Percentiles rank a stretch among this genome's conserved stretches.
Evolutionary conservation across 345 rosid genomes (phyloP).

Genomic region (Brassica napus): DNA sequence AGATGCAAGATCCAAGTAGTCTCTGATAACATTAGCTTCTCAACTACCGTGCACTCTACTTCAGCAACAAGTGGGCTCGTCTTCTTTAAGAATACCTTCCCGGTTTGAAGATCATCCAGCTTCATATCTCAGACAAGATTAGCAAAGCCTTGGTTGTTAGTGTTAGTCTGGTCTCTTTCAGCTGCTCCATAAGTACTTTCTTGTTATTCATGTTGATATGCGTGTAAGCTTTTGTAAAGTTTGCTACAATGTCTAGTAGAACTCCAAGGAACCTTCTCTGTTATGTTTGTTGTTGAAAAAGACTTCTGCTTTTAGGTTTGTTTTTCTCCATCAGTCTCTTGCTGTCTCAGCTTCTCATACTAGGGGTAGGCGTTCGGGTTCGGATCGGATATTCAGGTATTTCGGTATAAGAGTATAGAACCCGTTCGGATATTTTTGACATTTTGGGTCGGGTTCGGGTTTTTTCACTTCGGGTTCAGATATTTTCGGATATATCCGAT

Average conservation of each 20-base stretch:
- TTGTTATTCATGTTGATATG: constrained; percentile 8
- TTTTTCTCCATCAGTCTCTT: background rate
- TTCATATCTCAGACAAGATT: background rate
- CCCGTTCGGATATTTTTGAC: too few relatives aligned
- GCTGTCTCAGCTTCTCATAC: background rate
- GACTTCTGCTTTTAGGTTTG: background rate
- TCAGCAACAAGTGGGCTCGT: constrained; percentile 1
- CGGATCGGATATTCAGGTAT: too few relatives aligned
- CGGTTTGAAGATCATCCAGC: background rate
- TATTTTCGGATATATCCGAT: too few relatives aligned
- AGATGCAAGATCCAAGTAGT: constrained; percentile 30
- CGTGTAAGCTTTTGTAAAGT: background rate
- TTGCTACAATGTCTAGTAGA: background rate
- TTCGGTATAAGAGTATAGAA: too few relatives aligned
- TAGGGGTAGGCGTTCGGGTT: too few relatives aligned
- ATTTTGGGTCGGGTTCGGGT: too few relatives aligned
- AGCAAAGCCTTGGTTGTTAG: background rate
- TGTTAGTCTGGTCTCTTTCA: constrained; percentile 3
- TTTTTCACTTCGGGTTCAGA: too few relatives aligned
- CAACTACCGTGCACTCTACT: constrained; percentile 26
- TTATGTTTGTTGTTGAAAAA: constrained; percentile 12
- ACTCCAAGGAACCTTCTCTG: background rate
- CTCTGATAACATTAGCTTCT: constrained; percentile 27
- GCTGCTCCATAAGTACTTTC: background rate
- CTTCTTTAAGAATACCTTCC: constrained; percentile 16